Conservation (phyloP, 2,329 filamentous ascomycete species). For the Colletotrichum sp. region DNA sequence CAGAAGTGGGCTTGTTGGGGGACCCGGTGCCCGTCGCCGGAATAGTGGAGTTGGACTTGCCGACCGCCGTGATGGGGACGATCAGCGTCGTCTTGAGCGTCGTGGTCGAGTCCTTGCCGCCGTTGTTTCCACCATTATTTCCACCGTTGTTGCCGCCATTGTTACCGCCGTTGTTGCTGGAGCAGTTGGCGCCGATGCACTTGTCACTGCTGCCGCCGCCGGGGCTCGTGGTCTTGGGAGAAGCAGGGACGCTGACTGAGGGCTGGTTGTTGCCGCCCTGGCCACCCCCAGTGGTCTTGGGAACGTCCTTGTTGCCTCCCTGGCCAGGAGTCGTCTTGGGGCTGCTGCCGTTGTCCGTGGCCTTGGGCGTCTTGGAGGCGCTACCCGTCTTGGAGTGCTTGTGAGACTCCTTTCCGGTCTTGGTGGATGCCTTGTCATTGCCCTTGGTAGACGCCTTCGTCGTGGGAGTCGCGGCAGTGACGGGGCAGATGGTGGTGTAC, state of each 20-base stretch:
- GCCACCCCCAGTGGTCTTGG: not conserved
- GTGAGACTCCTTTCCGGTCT: not conserved
- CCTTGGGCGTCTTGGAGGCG: slow-evolving; percentile 36
- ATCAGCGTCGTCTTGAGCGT: slow-evolving; percentile 5
- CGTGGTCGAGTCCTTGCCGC: not conserved
- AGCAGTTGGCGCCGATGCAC: not conserved
- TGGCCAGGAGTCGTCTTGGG: not conserved
- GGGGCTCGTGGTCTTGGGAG: not conserved
- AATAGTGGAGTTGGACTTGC: slow-evolving; percentile 14
- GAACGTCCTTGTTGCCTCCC: not conserved
- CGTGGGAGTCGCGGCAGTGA: slow-evolving; percentile 24
- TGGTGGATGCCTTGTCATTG: not conserved
- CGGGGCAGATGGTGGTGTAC: slow-evolving; percentile 49
- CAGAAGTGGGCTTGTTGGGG: not conserved
- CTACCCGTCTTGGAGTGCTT: slow-evolving; percentile 15
- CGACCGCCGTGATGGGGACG: not conserved
- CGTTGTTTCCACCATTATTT: not conserved
- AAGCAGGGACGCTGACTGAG: not conserved
- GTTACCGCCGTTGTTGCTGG: not conserved
- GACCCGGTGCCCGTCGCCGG: not conserved
- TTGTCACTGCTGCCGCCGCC: not conserved
- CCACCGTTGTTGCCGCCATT: not conserved
- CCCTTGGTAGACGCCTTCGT: not conserved
- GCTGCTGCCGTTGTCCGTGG: not conserved
- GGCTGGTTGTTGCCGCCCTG: not conserved